phyloP scores from a whole-genome alignment of 495 filamentous ascomycete species.

The Cercophora sp. region DNA sequence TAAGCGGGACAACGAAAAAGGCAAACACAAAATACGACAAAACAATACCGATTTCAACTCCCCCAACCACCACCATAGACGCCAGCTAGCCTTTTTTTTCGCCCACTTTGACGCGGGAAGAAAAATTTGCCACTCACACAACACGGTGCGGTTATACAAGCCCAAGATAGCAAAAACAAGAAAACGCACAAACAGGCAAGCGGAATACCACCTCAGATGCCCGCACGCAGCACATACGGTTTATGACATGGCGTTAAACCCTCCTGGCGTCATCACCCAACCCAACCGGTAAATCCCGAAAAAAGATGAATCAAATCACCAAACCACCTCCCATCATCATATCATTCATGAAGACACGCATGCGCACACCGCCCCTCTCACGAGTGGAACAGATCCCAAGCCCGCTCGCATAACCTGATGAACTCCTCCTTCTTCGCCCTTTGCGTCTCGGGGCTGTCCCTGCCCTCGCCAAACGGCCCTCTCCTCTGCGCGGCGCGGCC shows the following conservation, averaged over 20 bases:
- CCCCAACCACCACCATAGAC: background rate
- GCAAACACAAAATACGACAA: background rate
- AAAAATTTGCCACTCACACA: too few relatives aligned
- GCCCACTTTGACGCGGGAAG: too few relatives aligned
- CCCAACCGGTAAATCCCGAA: background rate
- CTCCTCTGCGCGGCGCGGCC: slow-evolving; percentile 54
- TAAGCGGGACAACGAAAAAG: background rate
- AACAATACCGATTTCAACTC: slow-evolving; percentile 5
- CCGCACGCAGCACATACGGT: too few relatives aligned
- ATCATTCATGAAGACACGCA: too few relatives aligned
- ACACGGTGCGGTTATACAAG: too few relatives aligned
- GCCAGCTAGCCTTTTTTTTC: background rate
- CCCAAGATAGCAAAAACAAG: too few relatives aligned
- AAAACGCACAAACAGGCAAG: too few relatives aligned
- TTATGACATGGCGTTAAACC: too few relatives aligned
- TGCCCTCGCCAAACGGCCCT: slow-evolving; percentile 70
- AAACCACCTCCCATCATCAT: background rate
- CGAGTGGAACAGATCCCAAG: slow-evolving; percentile 97
- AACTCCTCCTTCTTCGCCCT: slow-evolving; percentile 93
- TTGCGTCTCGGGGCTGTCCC: slow-evolving; percentile 81
- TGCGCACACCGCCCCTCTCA: slow-evolving; percentile 38
- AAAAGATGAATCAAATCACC: too few relatives aligned
- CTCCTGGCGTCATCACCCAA: too few relatives aligned
- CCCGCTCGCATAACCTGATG: slow-evolving; percentile 74
- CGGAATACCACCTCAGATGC: too few relatives aligned